Evolutionary conservation across 805 yeast genomes (phyloP).

Genomic region (Lipomyces lipofer): DNA sequence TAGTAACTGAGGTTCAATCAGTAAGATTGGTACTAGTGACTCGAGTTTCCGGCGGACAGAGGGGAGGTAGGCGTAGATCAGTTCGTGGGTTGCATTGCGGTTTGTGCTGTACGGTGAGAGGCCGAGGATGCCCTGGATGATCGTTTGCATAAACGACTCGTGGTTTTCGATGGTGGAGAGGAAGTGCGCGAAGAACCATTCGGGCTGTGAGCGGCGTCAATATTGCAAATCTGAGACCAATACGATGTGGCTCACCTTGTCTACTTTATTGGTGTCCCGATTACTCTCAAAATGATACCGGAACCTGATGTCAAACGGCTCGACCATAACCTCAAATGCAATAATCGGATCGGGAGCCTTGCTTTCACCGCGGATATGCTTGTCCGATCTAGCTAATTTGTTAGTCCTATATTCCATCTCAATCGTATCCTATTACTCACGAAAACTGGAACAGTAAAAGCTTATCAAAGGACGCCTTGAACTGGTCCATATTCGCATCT

Average conservation of each 20-base stretch:
- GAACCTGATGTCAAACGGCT: constrained; percentile 53
- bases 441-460: constrained; percentile 20
- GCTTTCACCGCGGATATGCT: not conserved
- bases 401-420: not conserved
- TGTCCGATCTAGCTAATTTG: not conserved
- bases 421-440: constrained; percentile 18
- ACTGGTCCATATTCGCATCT: constrained; percentile 2
- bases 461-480: constrained; percentile 5
- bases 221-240: no score
- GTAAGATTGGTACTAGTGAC: constrained; percentile 34
- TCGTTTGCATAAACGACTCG: constrained; percentile 33
- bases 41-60: constrained; percentile 50
- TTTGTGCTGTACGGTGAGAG: constrained; percentile 23
- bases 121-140: constrained; percentile 33
- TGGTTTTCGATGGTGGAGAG: constrained; percentile 39
- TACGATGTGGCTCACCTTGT: constrained; percentile 43
- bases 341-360: constrained; percentile 11
- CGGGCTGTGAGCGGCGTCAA: constrained; percentile 46
- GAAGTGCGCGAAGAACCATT: constrained; percentile 61
- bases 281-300: constrained; percentile 60
- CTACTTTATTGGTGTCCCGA: constrained; percentile 60
- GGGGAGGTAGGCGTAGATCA: constrained; percentile 50
- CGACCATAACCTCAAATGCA: constrained; percentile 48
- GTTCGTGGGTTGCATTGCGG: constrained; percentile 42
- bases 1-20: constrained; percentile 48